Evolutionary conservation across 345 rosid genomes (phyloP).

Genomic region (Raphanus sativus): DNA sequence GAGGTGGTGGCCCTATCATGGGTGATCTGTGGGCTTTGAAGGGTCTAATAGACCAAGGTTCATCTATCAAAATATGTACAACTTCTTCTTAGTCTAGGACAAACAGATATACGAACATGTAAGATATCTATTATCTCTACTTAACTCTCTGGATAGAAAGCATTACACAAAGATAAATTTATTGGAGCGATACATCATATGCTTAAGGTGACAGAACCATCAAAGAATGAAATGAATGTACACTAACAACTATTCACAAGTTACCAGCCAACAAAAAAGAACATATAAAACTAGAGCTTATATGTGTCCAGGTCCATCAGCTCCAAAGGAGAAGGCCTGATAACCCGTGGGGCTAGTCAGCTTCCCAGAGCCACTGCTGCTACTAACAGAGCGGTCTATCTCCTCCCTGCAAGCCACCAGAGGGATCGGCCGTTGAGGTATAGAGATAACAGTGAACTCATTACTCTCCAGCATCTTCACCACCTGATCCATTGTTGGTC

Average conservation of each 20-base stretch:
- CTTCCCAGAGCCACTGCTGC: constrained; percentile 66
- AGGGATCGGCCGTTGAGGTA: constrained; percentile 82
- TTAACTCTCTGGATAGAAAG: no score
- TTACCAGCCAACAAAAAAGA: not conserved
- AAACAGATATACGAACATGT: no score
- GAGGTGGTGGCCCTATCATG: not conserved
- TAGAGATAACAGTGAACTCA: constrained; percentile 61
- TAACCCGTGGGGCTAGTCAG: constrained; percentile 59
- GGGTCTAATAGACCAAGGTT: not conserved
- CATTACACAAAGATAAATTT: constrained; percentile 17
- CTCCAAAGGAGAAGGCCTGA: not conserved
- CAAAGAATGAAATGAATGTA: constrained; percentile 33
- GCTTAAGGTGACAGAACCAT: constrained; percentile 18
- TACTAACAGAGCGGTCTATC: constrained; percentile 69
- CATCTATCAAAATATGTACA: not conserved
- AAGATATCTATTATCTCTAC: no score
- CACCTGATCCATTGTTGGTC: constrained; percentile 96
- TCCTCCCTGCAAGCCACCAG: constrained; percentile 65
- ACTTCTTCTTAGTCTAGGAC: no score
- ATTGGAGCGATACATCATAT: not conserved
- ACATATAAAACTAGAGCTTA: not conserved
- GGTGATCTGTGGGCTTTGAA: not conserved
- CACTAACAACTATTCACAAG: constrained; percentile 1
- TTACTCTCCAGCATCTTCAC: constrained; percentile 91
- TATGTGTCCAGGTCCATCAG: constrained; percentile 30